Conservation (phyloP, 169 alveolate genomes). For the Plasmodium vivax region DNA sequence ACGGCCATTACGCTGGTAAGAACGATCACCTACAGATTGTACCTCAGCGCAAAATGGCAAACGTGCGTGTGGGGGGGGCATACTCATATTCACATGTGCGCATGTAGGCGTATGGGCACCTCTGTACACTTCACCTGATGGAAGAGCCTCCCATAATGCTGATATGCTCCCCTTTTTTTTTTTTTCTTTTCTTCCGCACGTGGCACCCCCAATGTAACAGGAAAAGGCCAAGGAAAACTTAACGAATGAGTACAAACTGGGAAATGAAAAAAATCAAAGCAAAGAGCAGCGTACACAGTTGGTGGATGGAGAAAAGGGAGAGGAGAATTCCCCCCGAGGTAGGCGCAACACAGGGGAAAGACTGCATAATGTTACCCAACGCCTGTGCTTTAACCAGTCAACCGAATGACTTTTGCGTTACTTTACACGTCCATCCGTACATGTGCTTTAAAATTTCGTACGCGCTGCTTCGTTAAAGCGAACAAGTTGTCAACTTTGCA, state of each 20-base stretch:
- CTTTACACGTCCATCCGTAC: background rate
- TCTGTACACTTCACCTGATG: background rate
- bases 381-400: background rate
- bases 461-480: background rate
- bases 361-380: background rate
- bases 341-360: background rate
- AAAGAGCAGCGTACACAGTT: background rate
- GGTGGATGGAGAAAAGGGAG: conserved; percentile 7
- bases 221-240: conserved; percentile 57
- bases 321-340: background rate
- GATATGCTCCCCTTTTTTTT: background rate
- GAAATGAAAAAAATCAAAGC: conserved; percentile 9
- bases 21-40: background rate
- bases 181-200: background rate
- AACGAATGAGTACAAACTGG: conserved; percentile 26
- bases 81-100: background rate
- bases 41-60: background rate
- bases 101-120: background rate
- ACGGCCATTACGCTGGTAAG: conserved; percentile 58
- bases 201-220: conserved; percentile 1
- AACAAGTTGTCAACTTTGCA: background rate
- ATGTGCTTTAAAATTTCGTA: background rate
- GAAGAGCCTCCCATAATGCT: background rate
- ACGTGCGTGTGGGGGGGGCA: background rate
- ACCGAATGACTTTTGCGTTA: background rate